Base-by-base conservation (phyloP, 345 rosid species). In the Aethionema arabicum region DNA sequence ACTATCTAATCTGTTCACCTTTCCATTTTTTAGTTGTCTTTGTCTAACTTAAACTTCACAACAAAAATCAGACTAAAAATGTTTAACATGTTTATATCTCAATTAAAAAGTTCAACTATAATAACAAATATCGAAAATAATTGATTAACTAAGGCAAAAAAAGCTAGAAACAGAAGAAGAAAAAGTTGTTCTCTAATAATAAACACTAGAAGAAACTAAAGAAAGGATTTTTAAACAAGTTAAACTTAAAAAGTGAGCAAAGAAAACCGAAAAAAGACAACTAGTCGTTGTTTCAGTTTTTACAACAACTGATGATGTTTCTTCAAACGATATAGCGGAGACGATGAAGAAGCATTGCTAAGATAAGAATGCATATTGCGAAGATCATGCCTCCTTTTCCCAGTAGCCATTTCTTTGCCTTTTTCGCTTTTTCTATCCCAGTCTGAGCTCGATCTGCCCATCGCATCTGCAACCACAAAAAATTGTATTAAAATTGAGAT, bases 391-490 rank as follows among this genome's bases (percentile, higher is more conserved):
- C 99, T 0, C 86, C 81, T 72, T 75, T 81, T 9, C 97, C 97
- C 0, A 95, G 81, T 66, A 95, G 63, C 97, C 97, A 95, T 61
- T 85, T 88, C 86, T 93, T 93, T 41, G 90, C 85, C 75, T 84
- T 90, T 80, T 70, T 88, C 1, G 81, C 88, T 46, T 80, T 78
- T 64, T 81, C 84, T 0, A 82, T 87, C 72, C 92, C 97, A 33
- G 74, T 90, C 70, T 86, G 96, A 46, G 84, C 74, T 75, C 84
- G 75, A 77, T 86, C 96, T 5, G 84, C 91, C 99, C 97, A 93
- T 66, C 74, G 60, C 96, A 95, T 88, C 99, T 95, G 83, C 68
- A 70, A 65, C 63, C 27, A 21, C 2, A 21, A 21, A 21, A n/a
- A n/a, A n/a, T n/a, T 21, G 27, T 10, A 37, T 37, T 37, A 10